Percentiles rank a stretch among this genome's conserved stretches.
Conservation (phyloP, 176 grass and related monocot genomes). For the Musa itinerans region DNA sequence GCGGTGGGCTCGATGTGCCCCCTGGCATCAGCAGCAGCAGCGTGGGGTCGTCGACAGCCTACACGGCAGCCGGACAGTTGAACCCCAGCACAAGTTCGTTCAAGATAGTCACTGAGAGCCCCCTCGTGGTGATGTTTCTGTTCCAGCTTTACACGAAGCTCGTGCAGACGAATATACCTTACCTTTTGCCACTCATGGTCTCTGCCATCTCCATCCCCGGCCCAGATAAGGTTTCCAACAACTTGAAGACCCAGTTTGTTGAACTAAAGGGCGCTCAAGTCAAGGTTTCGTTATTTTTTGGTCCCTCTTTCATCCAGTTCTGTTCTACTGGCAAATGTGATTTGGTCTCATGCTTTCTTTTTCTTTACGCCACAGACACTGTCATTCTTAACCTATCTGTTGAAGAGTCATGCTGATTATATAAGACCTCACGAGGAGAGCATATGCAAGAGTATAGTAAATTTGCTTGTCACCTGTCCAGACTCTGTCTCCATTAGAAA, state of each 20-base stretch:
- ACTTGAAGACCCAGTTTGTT: conserved; percentile 71
- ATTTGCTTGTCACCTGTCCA: conserved; percentile 93
- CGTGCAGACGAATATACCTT: conserved; percentile 93
- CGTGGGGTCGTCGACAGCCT: conserved; percentile 23
- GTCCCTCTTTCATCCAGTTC: neutral
- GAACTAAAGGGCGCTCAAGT: conserved; percentile 96
- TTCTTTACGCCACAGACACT: conserved; percentile 57
- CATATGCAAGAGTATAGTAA: conserved; percentile 99
- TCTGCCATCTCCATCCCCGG: conserved; percentile 71
- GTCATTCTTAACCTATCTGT: conserved; percentile 83
- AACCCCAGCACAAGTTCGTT: conserved; percentile 91
- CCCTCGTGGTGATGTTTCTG: conserved; percentile 97
- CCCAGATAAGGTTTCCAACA: conserved; percentile 64
- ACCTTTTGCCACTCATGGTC: conserved; percentile 84
- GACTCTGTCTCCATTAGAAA: conserved; percentile 98
- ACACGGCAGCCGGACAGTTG: conserved; percentile 45
- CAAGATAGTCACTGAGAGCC: conserved; percentile 95
- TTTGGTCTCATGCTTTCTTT: conserved; percentile 14
- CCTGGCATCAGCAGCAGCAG: conserved; percentile 26
- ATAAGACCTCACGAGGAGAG: conserved; percentile 92
- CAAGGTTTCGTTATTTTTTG: conserved; percentile 42
- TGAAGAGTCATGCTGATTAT: conserved; percentile 93
- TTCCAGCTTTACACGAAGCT: conserved; percentile 95
- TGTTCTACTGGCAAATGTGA: conserved; percentile 8
- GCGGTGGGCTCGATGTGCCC: conserved; percentile 20